Evolutionary conservation across 768 basidiomycete genomes (phyloP).

Genomic region (Auricularia heimuer): DNA sequence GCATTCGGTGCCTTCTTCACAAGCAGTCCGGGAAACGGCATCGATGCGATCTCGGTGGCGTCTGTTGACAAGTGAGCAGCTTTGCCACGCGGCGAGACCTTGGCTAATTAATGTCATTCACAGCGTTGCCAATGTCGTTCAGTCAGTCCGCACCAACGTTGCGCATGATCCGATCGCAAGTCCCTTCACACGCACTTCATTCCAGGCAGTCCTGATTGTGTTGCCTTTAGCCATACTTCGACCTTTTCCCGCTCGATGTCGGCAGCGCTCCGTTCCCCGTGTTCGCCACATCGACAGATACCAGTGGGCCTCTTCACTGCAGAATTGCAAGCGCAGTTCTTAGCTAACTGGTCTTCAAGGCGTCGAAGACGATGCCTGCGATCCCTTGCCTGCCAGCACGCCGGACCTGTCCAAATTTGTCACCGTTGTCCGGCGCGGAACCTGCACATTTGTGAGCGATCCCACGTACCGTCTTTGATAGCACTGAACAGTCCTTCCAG

Average conservation of each 20-base stretch:
- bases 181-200: not conserved
- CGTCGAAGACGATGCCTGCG: conserved; percentile 48
- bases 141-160: not conserved
- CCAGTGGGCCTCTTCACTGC: conserved; percentile 13
- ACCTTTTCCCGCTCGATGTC: conserved; percentile 36
- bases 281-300: conserved; percentile 50
- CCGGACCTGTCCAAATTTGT: conserved; percentile 46
- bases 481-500: conserved; percentile 15
- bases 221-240: conserved; percentile 37
- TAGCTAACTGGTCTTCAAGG: conserved; percentile 7
- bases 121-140: not conserved
- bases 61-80: conserved; percentile 13
- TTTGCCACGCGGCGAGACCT: not conserved
- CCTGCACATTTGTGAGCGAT: conserved; percentile 40
- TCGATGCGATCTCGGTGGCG: conserved; percentile 42
- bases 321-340: not conserved
- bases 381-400: conserved; percentile 39
- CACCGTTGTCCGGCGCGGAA: conserved; percentile 48
- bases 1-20: conserved; percentile 53
- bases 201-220: not conserved
- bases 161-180: not conserved
- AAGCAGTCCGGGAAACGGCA: conserved; percentile 40
- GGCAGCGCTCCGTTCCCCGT: conserved; percentile 36
- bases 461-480: not conserved
- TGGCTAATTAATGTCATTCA: not conserved